Evolutionary conservation across 2,329 filamentous ascomycete genomes (phyloP).

Genomic region (Leptographium lundbergii): DNA sequence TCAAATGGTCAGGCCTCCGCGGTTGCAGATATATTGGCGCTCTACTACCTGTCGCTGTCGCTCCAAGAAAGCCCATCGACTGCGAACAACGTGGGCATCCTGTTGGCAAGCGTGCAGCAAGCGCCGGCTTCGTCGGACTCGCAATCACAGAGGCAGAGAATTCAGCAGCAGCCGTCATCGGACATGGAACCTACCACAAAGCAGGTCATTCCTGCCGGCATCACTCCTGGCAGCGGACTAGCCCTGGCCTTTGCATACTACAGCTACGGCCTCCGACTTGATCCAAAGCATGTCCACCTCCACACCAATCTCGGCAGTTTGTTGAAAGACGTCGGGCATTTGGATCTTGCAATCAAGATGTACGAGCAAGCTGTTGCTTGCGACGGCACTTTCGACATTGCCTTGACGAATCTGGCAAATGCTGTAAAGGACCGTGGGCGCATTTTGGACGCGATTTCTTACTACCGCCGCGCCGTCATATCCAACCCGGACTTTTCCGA

Average conservation of each 20-base stretch:
- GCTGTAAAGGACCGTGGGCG: conserved; percentile 94
- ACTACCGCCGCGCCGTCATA: conserved; percentile 79
- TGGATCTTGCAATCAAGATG: conserved; percentile 88
- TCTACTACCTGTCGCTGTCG: conserved; percentile 92
- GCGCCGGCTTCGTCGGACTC: conserved; percentile 4
- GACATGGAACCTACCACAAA: conserved; percentile 12
- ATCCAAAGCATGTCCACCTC: conserved; percentile 82
- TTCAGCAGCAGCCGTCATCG: conserved; percentile 4
- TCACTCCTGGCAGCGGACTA: conserved; percentile 74
- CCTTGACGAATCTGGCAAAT: conserved; percentile 89
- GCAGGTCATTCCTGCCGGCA: conserved; percentile 51
- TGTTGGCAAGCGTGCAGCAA: conserved; percentile 90
- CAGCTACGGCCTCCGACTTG: conserved; percentile 80
- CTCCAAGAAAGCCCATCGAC: conserved; percentile 94
- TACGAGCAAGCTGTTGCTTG: conserved; percentile 90
- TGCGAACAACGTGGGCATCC: conserved; percentile 93
- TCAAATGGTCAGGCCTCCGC: conserved; percentile 54
- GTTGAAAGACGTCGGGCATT: conserved; percentile 88
- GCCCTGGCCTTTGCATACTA: conserved; percentile 87
- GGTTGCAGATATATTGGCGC: conserved; percentile 80
- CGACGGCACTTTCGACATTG: conserved; percentile 93
- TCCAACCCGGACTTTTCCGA: conserved; percentile 96
- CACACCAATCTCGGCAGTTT: conserved; percentile 94
- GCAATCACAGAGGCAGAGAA: background rate
- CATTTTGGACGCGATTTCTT: conserved; percentile 81